A percentile compares a stretch with the other conserved stretches of the same genome.
phyloP scores from a whole-genome alignment of 495 filamentous ascomycete genomes.

The Neohortaea acidophila region DNA sequence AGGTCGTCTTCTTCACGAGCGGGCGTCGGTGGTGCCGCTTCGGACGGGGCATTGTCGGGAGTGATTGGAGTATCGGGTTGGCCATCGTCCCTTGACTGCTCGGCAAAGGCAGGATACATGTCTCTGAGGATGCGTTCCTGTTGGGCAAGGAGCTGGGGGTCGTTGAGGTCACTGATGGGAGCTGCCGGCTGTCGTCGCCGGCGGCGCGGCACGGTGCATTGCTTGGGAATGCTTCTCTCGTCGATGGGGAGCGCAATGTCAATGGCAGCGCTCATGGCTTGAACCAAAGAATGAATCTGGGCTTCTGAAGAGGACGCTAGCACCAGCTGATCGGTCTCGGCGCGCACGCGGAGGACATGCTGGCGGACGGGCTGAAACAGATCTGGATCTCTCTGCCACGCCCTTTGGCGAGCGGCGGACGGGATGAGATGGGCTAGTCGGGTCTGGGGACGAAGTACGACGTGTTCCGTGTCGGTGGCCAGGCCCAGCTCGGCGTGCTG shows the following conservation, averaged over 20 bases:
- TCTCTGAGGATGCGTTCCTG: conserved; percentile 19
- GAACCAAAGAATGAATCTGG: conserved; percentile 41
- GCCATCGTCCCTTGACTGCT: neutral
- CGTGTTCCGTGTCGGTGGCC: conserved; percentile 46
- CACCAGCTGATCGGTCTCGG: conserved; percentile 50
- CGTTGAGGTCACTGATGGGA: conserved; percentile 6
- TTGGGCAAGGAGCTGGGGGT: conserved; percentile 15
- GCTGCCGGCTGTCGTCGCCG: conserved; percentile 17
- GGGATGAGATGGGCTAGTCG: conserved; percentile 24
- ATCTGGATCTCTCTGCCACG: conserved; percentile 23
- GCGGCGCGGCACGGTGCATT: conserved; percentile 32
- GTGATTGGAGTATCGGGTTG: neutral
- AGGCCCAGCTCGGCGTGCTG: conserved; percentile 52
- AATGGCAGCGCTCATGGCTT: conserved; percentile 37
- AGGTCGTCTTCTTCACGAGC: conserved; percentile 15
- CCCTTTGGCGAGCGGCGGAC: conserved; percentile 15
- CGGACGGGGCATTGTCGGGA: neutral
- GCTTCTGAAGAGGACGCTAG: conserved; percentile 38
- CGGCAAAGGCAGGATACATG: conserved; percentile 16
- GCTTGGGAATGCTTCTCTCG: conserved; percentile 38
- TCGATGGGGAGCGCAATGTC: conserved; percentile 40
- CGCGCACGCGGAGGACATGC: conserved; percentile 45
- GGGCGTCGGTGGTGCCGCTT: neutral
- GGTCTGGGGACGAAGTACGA: conserved; percentile 22
- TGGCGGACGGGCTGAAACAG: conserved; percentile 28